Percentiles rank a stretch among this genome's conserved stretches.
These are phyloP conservation scores for Graphilbum fragrans DNA, from an alignment of 2,329 filamentous ascomycete species.

Conservation along the genomic window DNA sequence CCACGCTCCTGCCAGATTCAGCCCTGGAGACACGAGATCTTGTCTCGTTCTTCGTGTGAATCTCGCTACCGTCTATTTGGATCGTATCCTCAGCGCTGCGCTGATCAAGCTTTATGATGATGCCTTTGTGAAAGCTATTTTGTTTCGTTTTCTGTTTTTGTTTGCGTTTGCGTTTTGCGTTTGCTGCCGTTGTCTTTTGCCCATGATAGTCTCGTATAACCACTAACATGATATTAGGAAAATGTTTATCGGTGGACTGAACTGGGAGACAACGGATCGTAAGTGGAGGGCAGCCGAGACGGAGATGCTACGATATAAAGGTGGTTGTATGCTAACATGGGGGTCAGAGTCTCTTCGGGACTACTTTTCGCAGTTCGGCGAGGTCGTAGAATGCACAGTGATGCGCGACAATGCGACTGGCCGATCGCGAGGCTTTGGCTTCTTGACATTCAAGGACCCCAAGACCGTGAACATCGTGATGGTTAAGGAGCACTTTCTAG, in stretches of 20 bases:
- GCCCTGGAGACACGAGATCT: too few relatives aligned
- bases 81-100: too few relatives aligned
- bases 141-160: not conserved
- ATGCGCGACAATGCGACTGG: conserved; percentile 95
- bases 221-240: conserved; percentile 47
- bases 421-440: conserved; percentile 89
- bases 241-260: conserved; percentile 98
- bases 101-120: too few relatives aligned
- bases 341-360: conserved; percentile 78
- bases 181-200: too few relatives aligned
- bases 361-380: conserved; percentile 96
- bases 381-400: conserved; percentile 96
- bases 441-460: conserved; percentile 93
- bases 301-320: not conserved
- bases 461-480: conserved; percentile 98
- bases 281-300: not conserved
- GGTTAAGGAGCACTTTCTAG: conserved; percentile 97
- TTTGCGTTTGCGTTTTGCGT: too few relatives aligned
- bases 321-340: not conserved
- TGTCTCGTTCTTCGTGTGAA: too few relatives aligned
- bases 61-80: too few relatives aligned
- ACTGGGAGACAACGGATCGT: conserved; percentile 81
- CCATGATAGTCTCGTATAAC: too few relatives aligned
- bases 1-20: too few relatives aligned
- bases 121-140: too few relatives aligned